Conservation (phyloP, 352 stramenopile genomes). For the Plasmopara viticola region DNA sequence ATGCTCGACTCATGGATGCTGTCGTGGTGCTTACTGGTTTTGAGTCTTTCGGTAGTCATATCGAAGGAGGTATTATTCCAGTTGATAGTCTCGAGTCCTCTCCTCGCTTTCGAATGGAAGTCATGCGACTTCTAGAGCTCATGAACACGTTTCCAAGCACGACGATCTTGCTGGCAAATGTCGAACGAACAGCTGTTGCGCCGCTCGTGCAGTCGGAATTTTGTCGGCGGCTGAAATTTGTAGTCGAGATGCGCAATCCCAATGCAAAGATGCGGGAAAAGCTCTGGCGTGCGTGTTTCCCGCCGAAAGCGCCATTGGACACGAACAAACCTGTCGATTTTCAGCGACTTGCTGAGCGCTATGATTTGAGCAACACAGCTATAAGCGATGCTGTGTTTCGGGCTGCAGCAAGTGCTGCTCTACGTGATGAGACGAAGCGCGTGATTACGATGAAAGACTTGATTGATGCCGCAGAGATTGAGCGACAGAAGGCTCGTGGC, state of each 20-base stretch:
- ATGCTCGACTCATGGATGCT: slow-evolving; percentile 81
- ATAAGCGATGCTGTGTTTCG: slow-evolving; percentile 84
- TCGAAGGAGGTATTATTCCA: slow-evolving; percentile 48
- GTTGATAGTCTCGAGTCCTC: slow-evolving; percentile 56
- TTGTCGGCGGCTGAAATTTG: slow-evolving; percentile 70
- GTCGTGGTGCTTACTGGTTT: slow-evolving; percentile 84
- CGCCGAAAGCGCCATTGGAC: slow-evolving; percentile 56
- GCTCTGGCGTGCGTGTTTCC: slow-evolving; percentile 76
- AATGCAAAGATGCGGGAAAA: slow-evolving; percentile 64
- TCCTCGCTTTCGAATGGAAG: slow-evolving; percentile 65
- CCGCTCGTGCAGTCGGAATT: slow-evolving; percentile 64
- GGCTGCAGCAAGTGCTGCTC: slow-evolving; percentile 58
- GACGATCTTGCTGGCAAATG: slow-evolving; percentile 67
- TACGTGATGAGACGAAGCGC: slow-evolving; percentile 51
- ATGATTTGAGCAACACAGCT: slow-evolving; percentile 64
- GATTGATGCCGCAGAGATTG: slow-evolving; percentile 58
- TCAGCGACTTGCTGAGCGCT: slow-evolving; percentile 57
- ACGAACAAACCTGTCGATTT: slow-evolving; percentile 53
- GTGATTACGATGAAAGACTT: slow-evolving; percentile 81
- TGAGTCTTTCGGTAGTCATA: slow-evolving; percentile 76
- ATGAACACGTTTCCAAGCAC: slow-evolving; percentile 78
- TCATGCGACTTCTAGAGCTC: slow-evolving; percentile 67
- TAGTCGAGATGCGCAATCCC: slow-evolving; percentile 80
- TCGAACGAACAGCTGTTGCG: slow-evolving; percentile 40
- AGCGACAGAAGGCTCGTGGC: slow-evolving; percentile 64